phyloP scores from a whole-genome alignment of 305 asterid genomes.

The Fraxinus paxiana region DNA sequence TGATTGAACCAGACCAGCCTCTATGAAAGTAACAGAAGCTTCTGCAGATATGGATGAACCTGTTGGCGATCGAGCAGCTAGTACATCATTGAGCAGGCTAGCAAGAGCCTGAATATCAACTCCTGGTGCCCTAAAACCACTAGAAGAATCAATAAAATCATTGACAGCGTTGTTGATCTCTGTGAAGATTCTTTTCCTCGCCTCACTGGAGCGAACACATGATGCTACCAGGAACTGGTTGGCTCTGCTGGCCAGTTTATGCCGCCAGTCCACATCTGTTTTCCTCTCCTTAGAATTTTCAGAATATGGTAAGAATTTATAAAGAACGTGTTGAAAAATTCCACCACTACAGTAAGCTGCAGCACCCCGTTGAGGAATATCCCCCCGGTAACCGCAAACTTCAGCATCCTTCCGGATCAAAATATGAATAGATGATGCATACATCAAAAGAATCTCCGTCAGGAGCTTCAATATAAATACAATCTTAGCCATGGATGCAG shows the following conservation, averaged over 20 bases:
- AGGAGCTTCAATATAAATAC: constrained; percentile 77
- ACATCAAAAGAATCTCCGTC: constrained; percentile 78
- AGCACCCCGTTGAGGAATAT: constrained; percentile 41
- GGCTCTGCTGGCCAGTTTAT: constrained; percentile 82
- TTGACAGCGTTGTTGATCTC: constrained; percentile 61
- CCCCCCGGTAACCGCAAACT: constrained; percentile 50
- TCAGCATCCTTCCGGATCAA: constrained; percentile 82
- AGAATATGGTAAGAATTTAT: constrained; percentile 64
- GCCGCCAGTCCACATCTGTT: constrained; percentile 88
- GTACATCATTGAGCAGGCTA: constrained; percentile 76
- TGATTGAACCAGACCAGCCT: constrained; percentile 77
- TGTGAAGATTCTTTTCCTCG: constrained; percentile 80
- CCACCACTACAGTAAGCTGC: constrained; percentile 46
- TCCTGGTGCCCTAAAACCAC: constrained; percentile 60
- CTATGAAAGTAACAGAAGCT: constrained; percentile 83
- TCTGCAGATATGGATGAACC: constrained; percentile 87
- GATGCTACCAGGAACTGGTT: constrained; percentile 89
- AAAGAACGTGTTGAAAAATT: constrained; percentile 72
- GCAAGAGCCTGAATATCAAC: constrained; percentile 59
- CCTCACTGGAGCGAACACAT: constrained; percentile 91
- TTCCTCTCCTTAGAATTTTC: constrained; percentile 57
- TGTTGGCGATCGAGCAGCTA: constrained; percentile 84
- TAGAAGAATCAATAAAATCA: constrained; percentile 60
- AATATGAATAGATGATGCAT: constrained; percentile 73
- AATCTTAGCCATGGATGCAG: constrained; percentile 80